Base-by-base conservation (phyloP, 371 early-diverging fungal genomes). In the Mortierella sp. region DNA sequence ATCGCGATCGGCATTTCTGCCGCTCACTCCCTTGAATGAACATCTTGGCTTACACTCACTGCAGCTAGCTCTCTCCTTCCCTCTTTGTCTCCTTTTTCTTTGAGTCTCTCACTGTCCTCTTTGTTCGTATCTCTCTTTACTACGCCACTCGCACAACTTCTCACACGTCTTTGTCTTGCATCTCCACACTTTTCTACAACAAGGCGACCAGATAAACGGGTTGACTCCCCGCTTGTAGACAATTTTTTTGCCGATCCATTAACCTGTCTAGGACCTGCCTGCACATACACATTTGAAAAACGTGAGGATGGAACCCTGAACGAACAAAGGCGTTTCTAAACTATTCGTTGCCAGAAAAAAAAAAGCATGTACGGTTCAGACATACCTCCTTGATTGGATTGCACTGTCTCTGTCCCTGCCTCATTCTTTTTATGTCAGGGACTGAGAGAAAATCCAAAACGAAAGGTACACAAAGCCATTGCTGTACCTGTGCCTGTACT, bases 341-440 rank as follows among this genome's bases (percentile, higher is more conserved):
- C n/a, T n/a, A n/a, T n/a, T n/a, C n/a, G n/a, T n/a, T n/a, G n/a
- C n/a, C n/a, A n/a, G n/a, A n/a, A n/a, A n/a, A 10, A 28, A 57
- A 57, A 28, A 57, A 14, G 57, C 57, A 57, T 57, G 5, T 28
- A 14, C 14, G n/a, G 26, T 11, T 55, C 46, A 46, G 46, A 55
- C 55, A 57, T 28, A 14, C 13, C 26, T 28, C 28, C 0, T 57
- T 34, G 31, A 34, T 61, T 21, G 61, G 61, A 46, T 46, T n/a
- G n/a, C 46, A 6, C 46, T 46, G 46, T 46, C 46, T 0, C 5
- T 46, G 44, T 9, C 46, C 46, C 46, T 46, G 37, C 37, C 31
- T 61, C 61, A 8, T 61, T 51, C 37, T n/a, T n/a, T 14, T 61
- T 61, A 34, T 61, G 57, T 34, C 61, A 61, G 61, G 61, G 34